A percentile compares a stretch with the other conserved stretches of the same genome.
These are phyloP conservation scores for Stachybotrys chartarum DNA, from an alignment of 2,329 filamentous ascomycete genomes.

Conservation along the genomic window DNA sequence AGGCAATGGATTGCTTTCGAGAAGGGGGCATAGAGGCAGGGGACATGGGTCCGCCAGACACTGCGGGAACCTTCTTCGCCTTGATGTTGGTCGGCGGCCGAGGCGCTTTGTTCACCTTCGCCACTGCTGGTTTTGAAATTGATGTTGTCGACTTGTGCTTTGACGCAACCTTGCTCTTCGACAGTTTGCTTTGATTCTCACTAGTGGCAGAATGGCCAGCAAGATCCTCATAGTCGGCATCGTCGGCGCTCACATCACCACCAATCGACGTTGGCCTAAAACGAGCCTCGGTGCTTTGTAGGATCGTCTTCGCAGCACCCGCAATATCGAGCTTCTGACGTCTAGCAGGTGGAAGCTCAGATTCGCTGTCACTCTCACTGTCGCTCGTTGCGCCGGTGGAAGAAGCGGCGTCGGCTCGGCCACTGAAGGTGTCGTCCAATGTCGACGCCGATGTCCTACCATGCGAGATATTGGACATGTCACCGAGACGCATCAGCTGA, in stretches of 20 bases:
- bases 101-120: slow-evolving; percentile 35
- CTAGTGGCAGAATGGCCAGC: slow-evolving; percentile 24
- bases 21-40: slow-evolving; percentile 63
- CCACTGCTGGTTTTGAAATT: slow-evolving; percentile 19
- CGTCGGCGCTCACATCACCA: slow-evolving; percentile 26
- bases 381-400: slow-evolving; percentile 82
- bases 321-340: slow-evolving; percentile 47
- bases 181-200: slow-evolving; percentile 31
- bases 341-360: slow-evolving; percentile 51
- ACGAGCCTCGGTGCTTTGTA: slow-evolving; percentile 45
- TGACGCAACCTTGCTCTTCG: slow-evolving; percentile 26
- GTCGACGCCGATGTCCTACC: slow-evolving; percentile 91
- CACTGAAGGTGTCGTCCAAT: slow-evolving; percentile 87
- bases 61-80: slow-evolving; percentile 41
- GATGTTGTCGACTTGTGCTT: slow-evolving; percentile 32
- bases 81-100: slow-evolving; percentile 34
- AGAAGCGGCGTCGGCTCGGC: slow-evolving; percentile 75
- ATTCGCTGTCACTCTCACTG: slow-evolving; percentile 59
- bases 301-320: slow-evolving; percentile 37
- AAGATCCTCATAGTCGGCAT: slow-evolving; percentile 24
- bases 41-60: slow-evolving; percentile 45
- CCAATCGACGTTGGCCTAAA: slow-evolving; percentile 46
- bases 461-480: slow-evolving; percentile 88
- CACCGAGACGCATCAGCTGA: slow-evolving; percentile 91
- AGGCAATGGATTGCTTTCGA: slow-evolving; percentile 69